phyloP scores from a whole-genome alignment of 768 basidiomycete genomes.

The Megacollybia marginata region DNA sequence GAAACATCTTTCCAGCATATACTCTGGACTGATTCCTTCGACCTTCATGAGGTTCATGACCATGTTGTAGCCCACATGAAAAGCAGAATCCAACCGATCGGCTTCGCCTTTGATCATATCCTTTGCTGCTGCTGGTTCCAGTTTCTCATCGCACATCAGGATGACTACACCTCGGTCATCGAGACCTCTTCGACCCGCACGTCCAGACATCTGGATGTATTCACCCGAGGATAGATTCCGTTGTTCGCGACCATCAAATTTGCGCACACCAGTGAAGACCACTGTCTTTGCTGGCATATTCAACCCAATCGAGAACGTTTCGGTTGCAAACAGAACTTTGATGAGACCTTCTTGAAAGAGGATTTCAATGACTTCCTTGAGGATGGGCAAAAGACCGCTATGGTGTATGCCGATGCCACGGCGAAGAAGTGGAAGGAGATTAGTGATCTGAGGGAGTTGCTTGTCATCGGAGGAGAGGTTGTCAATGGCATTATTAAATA shows the following conservation, averaged over 20 bases:
- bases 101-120: conserved; percentile 98
- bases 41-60: conserved; percentile 97
- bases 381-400: conserved; percentile 91
- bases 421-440: conserved; percentile 85
- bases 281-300: conserved; percentile 99
- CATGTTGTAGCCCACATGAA: conserved; percentile 99
- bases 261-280: conserved; percentile 91
- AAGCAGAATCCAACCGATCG: conserved; percentile 94
- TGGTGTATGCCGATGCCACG: conserved; percentile 98
- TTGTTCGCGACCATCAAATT: conserved; percentile 95
- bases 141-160: conserved; percentile 99
- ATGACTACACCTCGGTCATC: conserved; percentile 99
- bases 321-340: conserved; percentile 97
- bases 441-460: conserved; percentile 86
- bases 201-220: conserved; percentile 99
- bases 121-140: conserved; percentile 89
- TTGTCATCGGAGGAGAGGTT: conserved; percentile 83
- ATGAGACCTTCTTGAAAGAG: conserved; percentile 97
- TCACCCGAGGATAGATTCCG: conserved; percentile 90
- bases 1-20: conserved; percentile 96
- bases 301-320: conserved; percentile 95
- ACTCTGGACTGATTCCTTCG: conserved; percentile 97
- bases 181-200: conserved; percentile 92
- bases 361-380: conserved; percentile 99
- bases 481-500: conserved; percentile 93